Percentiles rank a stretch among this genome's conserved stretches.
phyloP scores from a whole-genome alignment of 2,329 filamentous ascomycete genomes.

The Stagonosporopsis rhizophila region DNA sequence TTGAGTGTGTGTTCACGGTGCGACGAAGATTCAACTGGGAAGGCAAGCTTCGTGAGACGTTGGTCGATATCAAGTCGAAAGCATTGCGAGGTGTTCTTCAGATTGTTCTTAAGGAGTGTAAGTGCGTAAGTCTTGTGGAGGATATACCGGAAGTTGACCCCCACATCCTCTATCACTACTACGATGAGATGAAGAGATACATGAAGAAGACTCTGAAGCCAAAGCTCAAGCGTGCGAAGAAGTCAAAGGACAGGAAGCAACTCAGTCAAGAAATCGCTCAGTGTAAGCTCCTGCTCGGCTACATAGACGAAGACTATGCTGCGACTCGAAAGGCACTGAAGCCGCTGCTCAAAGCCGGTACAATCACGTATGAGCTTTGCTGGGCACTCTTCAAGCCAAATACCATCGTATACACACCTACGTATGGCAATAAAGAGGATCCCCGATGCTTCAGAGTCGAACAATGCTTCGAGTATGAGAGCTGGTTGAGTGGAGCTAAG shows the following conservation, averaged over 20 bases:
- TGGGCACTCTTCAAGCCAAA: conserved; percentile 92
- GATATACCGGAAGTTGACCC: conserved; percentile 71
- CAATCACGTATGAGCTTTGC: conserved; percentile 86
- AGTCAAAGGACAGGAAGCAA: conserved; percentile 67
- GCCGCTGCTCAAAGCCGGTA: conserved; percentile 78
- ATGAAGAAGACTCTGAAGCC: conserved; percentile 69
- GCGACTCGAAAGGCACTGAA: conserved; percentile 80
- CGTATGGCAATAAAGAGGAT: conserved; percentile 78
- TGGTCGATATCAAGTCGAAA: conserved; percentile 87
- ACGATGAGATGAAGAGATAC: conserved; percentile 74
- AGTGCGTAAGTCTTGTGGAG: conserved; percentile 79
- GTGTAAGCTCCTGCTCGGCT: conserved; percentile 75
- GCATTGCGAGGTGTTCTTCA: conserved; percentile 73
- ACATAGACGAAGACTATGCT: conserved; percentile 82
- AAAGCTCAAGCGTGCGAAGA: conserved; percentile 63
- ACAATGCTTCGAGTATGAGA: conserved; percentile 72
- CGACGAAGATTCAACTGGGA: conserved; percentile 84
- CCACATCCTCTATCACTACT: conserved; percentile 64
- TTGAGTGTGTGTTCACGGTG: conserved; percentile 81
- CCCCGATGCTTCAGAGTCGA: conserved; percentile 85
- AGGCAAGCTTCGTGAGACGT: conserved; percentile 76
- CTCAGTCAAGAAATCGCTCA: conserved; percentile 67
- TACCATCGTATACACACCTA: conserved; percentile 76
- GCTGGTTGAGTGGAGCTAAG: conserved; percentile 70
- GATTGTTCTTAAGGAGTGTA: conserved; percentile 77